A percentile compares a stretch with the other conserved stretches of the same genome.
Evolutionary conservation across 2,329 filamentous ascomycete genomes (phyloP).

Genomic region (Colletotrichum cuscutae): DNA sequence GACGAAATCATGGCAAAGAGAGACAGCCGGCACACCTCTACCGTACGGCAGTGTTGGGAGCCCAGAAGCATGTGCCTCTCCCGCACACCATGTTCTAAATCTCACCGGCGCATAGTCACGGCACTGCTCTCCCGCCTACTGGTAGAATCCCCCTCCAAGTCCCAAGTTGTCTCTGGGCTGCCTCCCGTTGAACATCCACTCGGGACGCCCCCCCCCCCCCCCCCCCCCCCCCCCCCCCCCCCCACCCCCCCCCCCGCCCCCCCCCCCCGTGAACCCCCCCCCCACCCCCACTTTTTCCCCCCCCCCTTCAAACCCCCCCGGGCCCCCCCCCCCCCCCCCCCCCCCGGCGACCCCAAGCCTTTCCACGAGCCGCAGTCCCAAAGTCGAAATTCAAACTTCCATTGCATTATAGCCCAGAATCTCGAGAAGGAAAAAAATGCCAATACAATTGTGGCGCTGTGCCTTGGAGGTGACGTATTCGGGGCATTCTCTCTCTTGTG

Average conservation of each 20-base stretch:
- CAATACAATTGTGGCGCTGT: constrained; percentile 2
- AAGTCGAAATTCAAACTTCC: background rate
- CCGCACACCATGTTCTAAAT: background rate
- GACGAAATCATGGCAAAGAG: background rate
- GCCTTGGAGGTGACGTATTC: constrained; percentile 31
- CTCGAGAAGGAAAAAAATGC: background rate
- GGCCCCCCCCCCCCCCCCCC: too few relatives aligned
- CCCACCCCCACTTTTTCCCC: too few relatives aligned
- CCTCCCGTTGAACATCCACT: constrained; percentile 15
- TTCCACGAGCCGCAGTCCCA: constrained; percentile 1
- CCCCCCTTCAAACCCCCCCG: too few relatives aligned
- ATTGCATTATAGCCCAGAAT: background rate
- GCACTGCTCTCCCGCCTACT: background rate
- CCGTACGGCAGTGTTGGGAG: background rate
- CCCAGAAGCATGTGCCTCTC: constrained; percentile 27
- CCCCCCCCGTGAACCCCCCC: too few relatives aligned
- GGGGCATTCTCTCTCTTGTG: constrained; percentile 15
- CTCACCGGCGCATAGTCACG: constrained; percentile 3
- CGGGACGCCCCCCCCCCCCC: background rate
- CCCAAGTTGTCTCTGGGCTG: constrained; percentile 20
- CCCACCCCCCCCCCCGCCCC: too few relatives aligned
- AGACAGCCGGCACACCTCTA: background rate
- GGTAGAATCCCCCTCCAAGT: background rate
- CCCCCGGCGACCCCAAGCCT: too few relatives aligned
- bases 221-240: too few relatives aligned